Percentiles rank a stretch among this genome's conserved stretches.
Conservation (phyloP, 202 grass and related monocot species). For the Dendrocalamus latiflorus region DNA sequence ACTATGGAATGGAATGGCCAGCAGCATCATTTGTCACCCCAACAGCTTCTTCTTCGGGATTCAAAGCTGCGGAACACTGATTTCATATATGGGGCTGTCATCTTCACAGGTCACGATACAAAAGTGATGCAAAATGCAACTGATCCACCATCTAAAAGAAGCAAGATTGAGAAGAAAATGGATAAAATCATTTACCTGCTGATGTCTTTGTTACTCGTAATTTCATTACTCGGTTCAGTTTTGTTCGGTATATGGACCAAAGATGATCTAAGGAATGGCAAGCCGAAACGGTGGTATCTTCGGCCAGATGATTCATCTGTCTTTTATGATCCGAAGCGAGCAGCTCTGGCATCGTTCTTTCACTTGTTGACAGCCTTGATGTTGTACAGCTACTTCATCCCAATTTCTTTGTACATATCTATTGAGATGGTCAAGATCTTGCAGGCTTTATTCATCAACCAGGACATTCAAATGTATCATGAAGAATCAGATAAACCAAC, state of each 20-base stretch:
- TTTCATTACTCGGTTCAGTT: constrained; percentile 78
- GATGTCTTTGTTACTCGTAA: constrained; percentile 53
- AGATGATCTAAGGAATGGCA: constrained; percentile 64
- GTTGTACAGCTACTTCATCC: constrained; percentile 93
- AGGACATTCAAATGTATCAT: constrained; percentile 88
- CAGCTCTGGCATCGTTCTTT: constrained; percentile 63
- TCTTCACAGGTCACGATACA: constrained; percentile 95
- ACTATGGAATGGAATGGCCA: constrained; percentile 57
- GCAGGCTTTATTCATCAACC: constrained; percentile 93
- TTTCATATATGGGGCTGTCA: constrained; percentile 75
- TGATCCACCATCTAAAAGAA: constrained; percentile 89
- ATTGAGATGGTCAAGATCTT: constrained; percentile 99
- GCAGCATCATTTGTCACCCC: constrained; percentile 64
- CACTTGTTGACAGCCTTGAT: constrained; percentile 97
- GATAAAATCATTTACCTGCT: constrained; percentile 87
- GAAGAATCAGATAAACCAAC: constrained; percentile 90
- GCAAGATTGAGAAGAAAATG: constrained; percentile 93
- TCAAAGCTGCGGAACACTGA: constrained; percentile 96
- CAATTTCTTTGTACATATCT: constrained; percentile 95
- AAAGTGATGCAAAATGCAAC: constrained; percentile 97
- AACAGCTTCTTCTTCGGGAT: constrained; percentile 86
- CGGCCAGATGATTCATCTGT: constrained; percentile 56
- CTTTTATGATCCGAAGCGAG: constrained; percentile 66
- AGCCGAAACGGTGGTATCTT: constrained; percentile 80
- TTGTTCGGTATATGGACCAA: constrained; percentile 84